phyloP scores from a whole-genome alignment of 371 early-diverging fungal species.

The Mucor velutinosus region DNA sequence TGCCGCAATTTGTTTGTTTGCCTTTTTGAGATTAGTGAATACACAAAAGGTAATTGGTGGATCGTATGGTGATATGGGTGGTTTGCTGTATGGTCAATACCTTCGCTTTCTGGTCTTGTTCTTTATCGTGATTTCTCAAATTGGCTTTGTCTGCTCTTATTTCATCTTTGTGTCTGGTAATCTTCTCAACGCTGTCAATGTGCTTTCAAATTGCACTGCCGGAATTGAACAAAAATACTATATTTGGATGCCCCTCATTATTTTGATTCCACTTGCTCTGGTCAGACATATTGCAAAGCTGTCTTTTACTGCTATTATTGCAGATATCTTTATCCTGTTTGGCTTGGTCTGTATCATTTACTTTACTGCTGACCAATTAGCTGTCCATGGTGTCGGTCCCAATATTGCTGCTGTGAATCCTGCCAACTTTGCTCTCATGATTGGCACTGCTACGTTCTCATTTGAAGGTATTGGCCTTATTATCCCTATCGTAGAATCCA shows the following conservation, averaged over 20 bases:
- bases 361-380: slow-evolving; percentile 36
- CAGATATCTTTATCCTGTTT: slow-evolving; percentile 71
- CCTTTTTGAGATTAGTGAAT: slow-evolving; percentile 33
- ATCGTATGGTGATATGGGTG: slow-evolving; percentile 83
- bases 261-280: slow-evolving; percentile 69
- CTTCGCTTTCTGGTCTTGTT: slow-evolving; percentile 59
- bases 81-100: slow-evolving; percentile 62
- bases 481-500: slow-evolving; percentile 61
- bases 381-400: slow-evolving; percentile 38
- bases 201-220: slow-evolving; percentile 43
- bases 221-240: slow-evolving; percentile 45
- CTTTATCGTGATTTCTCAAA: slow-evolving; percentile 70
- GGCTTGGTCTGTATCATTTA: slow-evolving; percentile 58
- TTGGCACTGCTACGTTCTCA: slow-evolving; percentile 79
- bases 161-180: slow-evolving; percentile 55
- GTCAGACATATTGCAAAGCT: slow-evolving; percentile 71
- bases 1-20: slow-evolving; percentile 31
- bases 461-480: slow-evolving; percentile 81
- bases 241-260: slow-evolving; percentile 58
- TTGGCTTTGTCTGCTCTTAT: slow-evolving; percentile 56
- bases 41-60: slow-evolving; percentile 53
- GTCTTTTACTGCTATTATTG: slow-evolving; percentile 66
- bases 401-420: slow-evolving; percentile 57
- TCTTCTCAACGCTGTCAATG: slow-evolving; percentile 41
- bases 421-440: slow-evolving; percentile 69